phyloP scores from a whole-genome alignment of 2,329 filamentous ascomycete genomes.

The Leptosphaerulina australis region DNA sequence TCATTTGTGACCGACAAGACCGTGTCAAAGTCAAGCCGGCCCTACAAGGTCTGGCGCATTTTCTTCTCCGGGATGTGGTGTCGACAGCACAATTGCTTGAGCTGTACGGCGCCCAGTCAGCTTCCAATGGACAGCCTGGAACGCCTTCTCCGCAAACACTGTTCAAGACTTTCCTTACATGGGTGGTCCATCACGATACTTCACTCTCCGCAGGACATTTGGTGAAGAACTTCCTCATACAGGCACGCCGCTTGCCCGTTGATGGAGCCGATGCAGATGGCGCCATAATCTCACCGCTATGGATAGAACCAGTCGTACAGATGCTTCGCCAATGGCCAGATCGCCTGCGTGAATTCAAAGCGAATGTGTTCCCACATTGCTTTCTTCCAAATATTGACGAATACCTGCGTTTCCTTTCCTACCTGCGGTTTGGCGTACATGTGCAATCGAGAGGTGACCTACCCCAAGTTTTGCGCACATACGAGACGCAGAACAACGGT shows the following conservation, averaged over 20 bases:
- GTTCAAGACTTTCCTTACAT: conserved; percentile 39
- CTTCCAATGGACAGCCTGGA: neutral
- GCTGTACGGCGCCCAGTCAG: conserved; percentile 43
- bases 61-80: conserved; percentile 66
- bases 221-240: conserved; percentile 43
- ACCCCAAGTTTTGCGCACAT: conserved; percentile 20
- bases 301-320: conserved; percentile 48
- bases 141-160: conserved; percentile 25
- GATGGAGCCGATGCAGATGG: conserved; percentile 8
- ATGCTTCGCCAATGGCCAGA: conserved; percentile 44
- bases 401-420: conserved; percentile 50
- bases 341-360: conserved; percentile 50
- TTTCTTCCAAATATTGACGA: conserved; percentile 51
- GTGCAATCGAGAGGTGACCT: conserved; percentile 27
- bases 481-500: conserved; percentile 11
- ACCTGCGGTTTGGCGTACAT: conserved; percentile 45
- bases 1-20: conserved; percentile 65
- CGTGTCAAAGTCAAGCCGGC: conserved; percentile 72
- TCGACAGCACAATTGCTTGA: conserved; percentile 47
- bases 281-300: conserved; percentile 34
- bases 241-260: conserved; percentile 31
- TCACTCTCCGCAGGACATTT: conserved; percentile 49
- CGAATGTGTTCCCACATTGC: conserved; percentile 56
- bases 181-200: conserved; percentile 51
- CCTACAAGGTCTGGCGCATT: conserved; percentile 69